Evolutionary conservation across 495 filamentous ascomycete genomes (phyloP).

Genomic region (Aspergillus taichungensis): DNA sequence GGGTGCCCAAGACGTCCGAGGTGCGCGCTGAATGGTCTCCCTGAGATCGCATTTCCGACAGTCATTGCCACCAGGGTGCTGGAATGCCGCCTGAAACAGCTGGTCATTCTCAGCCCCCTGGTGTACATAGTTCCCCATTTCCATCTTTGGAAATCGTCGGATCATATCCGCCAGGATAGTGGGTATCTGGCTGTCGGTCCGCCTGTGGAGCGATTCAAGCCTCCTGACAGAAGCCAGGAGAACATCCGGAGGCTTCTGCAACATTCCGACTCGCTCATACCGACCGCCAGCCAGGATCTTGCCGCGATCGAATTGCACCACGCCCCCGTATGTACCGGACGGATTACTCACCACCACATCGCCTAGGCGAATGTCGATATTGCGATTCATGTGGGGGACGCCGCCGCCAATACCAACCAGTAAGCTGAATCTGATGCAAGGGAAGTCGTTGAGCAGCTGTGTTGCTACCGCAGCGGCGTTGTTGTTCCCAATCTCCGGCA

Average conservation of each 20-base stretch:
- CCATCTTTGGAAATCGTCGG: neutral
- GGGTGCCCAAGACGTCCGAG: conserved; percentile 3
- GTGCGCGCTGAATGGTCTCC: conserved; percentile 1
- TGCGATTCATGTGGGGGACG: too few relatives aligned
- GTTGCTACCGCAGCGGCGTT: too few relatives aligned
- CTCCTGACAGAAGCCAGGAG: conserved; percentile 13
- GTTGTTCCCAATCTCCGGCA: too few relatives aligned
- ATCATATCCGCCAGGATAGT: too few relatives aligned
- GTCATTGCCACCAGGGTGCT: conserved; percentile 10
- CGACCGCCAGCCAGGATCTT: neutral
- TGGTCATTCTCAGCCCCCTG: conserved; percentile 1
- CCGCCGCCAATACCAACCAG: too few relatives aligned
- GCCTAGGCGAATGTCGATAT: too few relatives aligned
- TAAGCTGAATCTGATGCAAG: too few relatives aligned
- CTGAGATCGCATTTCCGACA: conserved; percentile 11
- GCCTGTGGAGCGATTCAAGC: conserved; percentile 9
- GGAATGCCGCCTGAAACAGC: conserved; percentile 20
- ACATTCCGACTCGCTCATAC: conserved; percentile 14
- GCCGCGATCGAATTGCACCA: too few relatives aligned
- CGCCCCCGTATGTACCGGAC: too few relatives aligned
- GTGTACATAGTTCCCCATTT: conserved; percentile 3
- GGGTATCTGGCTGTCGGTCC: conserved; percentile 4
- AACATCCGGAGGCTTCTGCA: conserved; percentile 15
- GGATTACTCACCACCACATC: too few relatives aligned
- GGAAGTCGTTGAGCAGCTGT: too few relatives aligned